A percentile compares a stretch with the other conserved stretches of the same genome.
These are phyloP conservation scores for Globisporangium yorkense DNA, from an alignment of 352 stramenopile species.

Conservation along the genomic window DNA sequence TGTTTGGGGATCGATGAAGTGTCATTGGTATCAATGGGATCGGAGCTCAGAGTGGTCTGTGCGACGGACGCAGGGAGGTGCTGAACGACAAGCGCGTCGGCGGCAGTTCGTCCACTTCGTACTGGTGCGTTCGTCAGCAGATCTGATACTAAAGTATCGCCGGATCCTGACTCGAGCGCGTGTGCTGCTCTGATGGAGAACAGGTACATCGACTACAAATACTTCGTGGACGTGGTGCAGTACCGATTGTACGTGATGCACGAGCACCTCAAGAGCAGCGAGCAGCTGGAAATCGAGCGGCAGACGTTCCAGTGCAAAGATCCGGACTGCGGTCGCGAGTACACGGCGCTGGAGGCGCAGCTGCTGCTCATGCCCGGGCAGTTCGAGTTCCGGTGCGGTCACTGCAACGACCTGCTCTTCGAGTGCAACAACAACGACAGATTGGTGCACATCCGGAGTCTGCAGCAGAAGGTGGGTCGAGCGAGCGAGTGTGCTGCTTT, in stretches of 20 bases:
- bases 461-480: conserved; percentile 63
- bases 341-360: conserved; percentile 82
- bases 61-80: conserved; percentile 44
- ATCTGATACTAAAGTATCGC: too few relatives aligned
- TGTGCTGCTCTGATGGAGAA: neutral
- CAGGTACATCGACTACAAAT: conserved; percentile 91
- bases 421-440: conserved; percentile 88
- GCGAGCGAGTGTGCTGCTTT: neutral
- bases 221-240: conserved; percentile 87
- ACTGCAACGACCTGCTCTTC: conserved; percentile 81
- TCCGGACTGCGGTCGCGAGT: conserved; percentile 79
- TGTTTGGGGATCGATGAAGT: neutral
- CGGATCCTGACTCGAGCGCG: neutral
- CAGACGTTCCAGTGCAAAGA: conserved; percentile 86
- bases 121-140: conserved; percentile 41
- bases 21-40: neutral
- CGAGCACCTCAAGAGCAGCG: conserved; percentile 79
- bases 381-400: conserved; percentile 80
- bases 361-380: conserved; percentile 76
- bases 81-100: conserved; percentile 82
- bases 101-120: conserved; percentile 83
- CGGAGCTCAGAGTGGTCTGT: neutral
- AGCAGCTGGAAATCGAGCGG: conserved; percentile 83
- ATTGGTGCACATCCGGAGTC: conserved; percentile 59
- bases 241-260: conserved; percentile 87